Percentiles rank a stretch among this genome's conserved stretches.
Evolutionary conservation across 345 rosid species (phyloP).

Genomic region (Theobroma cacao): DNA sequence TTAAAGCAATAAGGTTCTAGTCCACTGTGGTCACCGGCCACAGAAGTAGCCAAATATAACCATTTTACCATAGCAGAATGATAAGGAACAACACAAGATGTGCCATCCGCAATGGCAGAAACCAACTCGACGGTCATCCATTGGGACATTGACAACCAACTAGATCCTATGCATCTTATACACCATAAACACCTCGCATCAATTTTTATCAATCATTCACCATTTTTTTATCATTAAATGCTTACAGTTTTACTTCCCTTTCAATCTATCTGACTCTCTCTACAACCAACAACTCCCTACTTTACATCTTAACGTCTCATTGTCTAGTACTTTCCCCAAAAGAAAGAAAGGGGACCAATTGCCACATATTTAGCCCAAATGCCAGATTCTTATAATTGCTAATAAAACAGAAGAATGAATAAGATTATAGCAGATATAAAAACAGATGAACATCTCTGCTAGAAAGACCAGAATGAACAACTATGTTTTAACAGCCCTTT

Average conservation of each 20-base stretch:
- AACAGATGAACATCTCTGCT: background rate
- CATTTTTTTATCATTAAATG: background rate
- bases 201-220: background rate
- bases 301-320: background rate
- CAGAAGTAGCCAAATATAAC: background rate
- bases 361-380: background rate
- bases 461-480: background rate
- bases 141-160: background rate
- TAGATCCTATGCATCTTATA: background rate
- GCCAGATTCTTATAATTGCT: background rate
- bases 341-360: background rate
- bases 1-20: too few relatives aligned
- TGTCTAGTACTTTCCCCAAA: background rate
- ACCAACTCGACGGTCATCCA: background rate
- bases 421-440: background rate
- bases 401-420: background rate
- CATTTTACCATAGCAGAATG: background rate
- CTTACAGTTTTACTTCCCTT: background rate
- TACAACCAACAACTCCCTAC: background rate
- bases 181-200: background rate
- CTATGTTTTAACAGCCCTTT: background rate
- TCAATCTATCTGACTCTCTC: background rate
- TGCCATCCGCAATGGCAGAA: background rate
- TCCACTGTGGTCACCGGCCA: background rate
- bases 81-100: background rate